Percentiles rank a stretch among this genome's conserved stretches.
Evolutionary conservation across 176 grass and related monocot species (phyloP).

Genomic region (Carex pumila): DNA sequence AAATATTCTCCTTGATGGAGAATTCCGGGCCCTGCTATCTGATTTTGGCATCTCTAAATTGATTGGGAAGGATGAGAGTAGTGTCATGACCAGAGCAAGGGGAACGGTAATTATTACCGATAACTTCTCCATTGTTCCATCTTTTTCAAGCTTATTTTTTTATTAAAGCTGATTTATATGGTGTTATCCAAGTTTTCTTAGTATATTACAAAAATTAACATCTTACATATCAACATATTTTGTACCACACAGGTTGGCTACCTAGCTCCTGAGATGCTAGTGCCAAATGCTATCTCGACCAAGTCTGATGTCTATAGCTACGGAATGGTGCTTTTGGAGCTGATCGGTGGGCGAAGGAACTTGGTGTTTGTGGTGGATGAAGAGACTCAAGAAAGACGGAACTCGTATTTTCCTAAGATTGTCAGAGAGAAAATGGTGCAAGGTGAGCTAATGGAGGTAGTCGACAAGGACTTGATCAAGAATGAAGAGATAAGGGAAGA

Average conservation of each 20-base stretch:
- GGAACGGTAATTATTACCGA: constrained; percentile 23
- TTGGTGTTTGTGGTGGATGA: neutral
- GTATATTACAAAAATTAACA: neutral
- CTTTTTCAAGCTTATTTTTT: neutral
- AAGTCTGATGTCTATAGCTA: constrained; percentile 65
- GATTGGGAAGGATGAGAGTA: constrained; percentile 38
- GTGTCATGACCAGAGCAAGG: constrained; percentile 33
- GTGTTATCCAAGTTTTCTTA: neutral
- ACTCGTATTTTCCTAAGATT: constrained; percentile 24
- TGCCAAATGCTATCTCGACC: constrained; percentile 25
- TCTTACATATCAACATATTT: neutral
- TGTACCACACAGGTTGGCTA: constrained; percentile 23
- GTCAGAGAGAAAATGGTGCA: constrained; percentile 25
- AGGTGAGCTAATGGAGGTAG: constrained; percentile 33
- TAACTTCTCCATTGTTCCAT: neutral
- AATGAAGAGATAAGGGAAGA: constrained; percentile 19
- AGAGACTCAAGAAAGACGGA: neutral
- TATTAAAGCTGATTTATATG: too few relatives aligned
- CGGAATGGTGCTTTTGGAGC: constrained; percentile 53
- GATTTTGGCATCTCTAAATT: constrained; percentile 62
- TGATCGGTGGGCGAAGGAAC: constrained; percentile 38
- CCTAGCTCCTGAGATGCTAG: constrained; percentile 46
- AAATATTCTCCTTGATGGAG: constrained; percentile 63
- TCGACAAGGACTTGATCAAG: constrained; percentile 30
- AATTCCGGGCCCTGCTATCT: constrained; percentile 33